Base-by-base conservation (phyloP, 2,329 filamentous ascomycete genomes). In the Venturiaceae sp. region DNA sequence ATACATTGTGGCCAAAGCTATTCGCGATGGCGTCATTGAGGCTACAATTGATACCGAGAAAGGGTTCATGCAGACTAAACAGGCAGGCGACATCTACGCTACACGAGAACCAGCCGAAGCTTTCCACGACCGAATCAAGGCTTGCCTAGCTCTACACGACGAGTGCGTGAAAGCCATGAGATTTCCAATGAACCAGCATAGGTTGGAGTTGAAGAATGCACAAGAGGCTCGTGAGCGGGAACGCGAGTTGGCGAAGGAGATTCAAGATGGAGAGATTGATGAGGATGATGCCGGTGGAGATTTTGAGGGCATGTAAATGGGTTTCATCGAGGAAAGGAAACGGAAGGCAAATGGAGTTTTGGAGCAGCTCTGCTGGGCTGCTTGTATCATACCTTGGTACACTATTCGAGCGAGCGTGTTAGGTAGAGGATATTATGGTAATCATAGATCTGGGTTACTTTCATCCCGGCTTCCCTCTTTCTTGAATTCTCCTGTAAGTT, bases 131-230 rank as follows among this genome's bases (percentile, higher is more conserved):
- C 90, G 94, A 68, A 97, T 99, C 66, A 83, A 85, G 64, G 94
- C 94, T 46, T 96, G 94, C 72, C 80, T 99, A 66, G 84, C 86
- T 59, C 82, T 99, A 63, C 92, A 97, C 69, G 94, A 99, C 67
- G 94, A 99, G 78, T 97, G 92, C 69, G 92, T 99, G 68, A 97
- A 96, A 88, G 92, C 94, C 28, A 99, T 99, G 94, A 85, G 94
- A 58, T 99, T 97, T 76, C 94, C 94, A 2, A 97, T 97, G 92
- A 96, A 99, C 78, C 94, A 97, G 74, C 94, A 99, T 75, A 85
- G 94, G 19, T 80, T 97, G 58, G 94, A 99, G 75, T 82, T 99
- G 58, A 97, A 96, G 83, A 97, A 95, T 67, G 94, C 94, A 0
- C 92, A 97, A 74, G 95, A 99, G 75, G 94, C 94, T n/a, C 83